Evolutionary conservation across 495 filamentous ascomycete species (phyloP).

Genomic region (Penicillium riverlandense): DNA sequence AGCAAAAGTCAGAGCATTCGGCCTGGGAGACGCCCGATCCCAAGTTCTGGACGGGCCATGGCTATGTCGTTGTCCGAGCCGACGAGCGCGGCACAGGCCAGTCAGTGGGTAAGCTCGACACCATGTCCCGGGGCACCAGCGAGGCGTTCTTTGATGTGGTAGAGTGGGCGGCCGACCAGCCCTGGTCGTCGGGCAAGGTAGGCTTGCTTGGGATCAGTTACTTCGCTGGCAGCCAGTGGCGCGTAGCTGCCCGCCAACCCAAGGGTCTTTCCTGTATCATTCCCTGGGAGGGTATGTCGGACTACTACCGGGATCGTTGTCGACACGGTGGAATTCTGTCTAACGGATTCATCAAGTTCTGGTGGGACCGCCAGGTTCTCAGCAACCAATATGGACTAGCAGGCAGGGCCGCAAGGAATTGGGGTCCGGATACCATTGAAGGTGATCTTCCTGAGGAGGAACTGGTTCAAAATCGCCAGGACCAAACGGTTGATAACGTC

Average conservation of each 20-base stretch:
- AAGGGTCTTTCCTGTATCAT: constrained; percentile 53
- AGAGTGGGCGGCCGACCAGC: constrained; percentile 55
- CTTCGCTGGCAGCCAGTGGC: constrained; percentile 58
- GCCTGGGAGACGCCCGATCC: constrained; percentile 62
- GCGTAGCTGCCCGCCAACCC: constrained; percentile 52
- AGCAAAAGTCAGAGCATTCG: constrained; percentile 45
- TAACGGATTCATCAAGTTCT: constrained; percentile 54
- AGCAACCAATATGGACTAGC: constrained; percentile 56
- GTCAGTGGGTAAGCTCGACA: constrained; percentile 50
- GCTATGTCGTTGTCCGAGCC: constrained; percentile 53
- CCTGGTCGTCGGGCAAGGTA: constrained; percentile 56
- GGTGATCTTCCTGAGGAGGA: constrained; percentile 51
- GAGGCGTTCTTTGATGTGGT: constrained; percentile 57
- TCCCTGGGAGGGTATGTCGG: constrained; percentile 65
- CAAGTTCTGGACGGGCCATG: constrained; percentile 52
- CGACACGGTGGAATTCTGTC: constrained; percentile 60
- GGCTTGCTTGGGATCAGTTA: constrained; percentile 56
- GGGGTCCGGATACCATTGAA: constrained; percentile 52
- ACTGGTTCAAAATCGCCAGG: constrained; percentile 51
- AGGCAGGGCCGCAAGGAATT: constrained; percentile 25
- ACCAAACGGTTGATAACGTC: constrained; percentile 54
- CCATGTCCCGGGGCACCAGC: constrained; percentile 51
- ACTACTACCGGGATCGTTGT: constrained; percentile 57
- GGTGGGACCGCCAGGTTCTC: constrained; percentile 58
- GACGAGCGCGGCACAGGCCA: constrained; percentile 56